These are phyloP conservation scores for Ligustrum vulgare DNA, from an alignment of 257 asterid genomes.

Conservation along the genomic window DNA sequence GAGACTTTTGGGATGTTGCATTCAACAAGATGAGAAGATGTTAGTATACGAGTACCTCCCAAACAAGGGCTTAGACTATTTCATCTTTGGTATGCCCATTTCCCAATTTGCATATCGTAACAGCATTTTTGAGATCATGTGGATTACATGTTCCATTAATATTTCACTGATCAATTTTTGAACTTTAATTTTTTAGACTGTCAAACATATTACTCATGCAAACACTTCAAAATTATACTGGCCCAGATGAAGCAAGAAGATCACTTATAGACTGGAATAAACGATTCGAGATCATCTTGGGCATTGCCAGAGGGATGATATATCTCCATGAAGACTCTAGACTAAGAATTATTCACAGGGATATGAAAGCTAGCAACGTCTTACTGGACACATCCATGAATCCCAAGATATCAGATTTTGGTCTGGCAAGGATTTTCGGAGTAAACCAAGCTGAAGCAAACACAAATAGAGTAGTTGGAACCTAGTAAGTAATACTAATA, in stretches of 20 bases:
- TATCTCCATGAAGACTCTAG: conserved; percentile 81
- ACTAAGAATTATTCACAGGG: conserved; percentile 50
- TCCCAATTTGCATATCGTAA: background rate
- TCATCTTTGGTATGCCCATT: background rate
- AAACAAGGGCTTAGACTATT: conserved; percentile 56
- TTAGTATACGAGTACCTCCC: conserved; percentile 73
- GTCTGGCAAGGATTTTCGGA: conserved; percentile 38
- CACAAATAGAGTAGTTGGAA: conserved; percentile 59
- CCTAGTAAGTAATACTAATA: conserved; percentile 16
- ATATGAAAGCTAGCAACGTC: conserved; percentile 41
- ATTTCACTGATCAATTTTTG: conserved; percentile 17
- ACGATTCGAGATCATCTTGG: conserved; percentile 65
- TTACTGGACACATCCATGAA: conserved; percentile 29
- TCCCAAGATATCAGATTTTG: conserved; percentile 49
- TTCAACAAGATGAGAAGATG: conserved; percentile 69
- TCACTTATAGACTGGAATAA: conserved; percentile 52
- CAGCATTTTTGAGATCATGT: background rate
- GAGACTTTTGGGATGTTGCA: conserved; percentile 67
- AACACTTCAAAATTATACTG: background rate
- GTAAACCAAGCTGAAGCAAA: conserved; percentile 34
- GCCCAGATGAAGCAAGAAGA: conserved; percentile 47
- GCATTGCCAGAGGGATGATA: conserved; percentile 63
- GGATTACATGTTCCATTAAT: background rate
- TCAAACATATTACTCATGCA: background rate
- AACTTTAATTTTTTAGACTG: conserved; percentile 18